Percentiles rank a stretch among this genome's conserved stretches.
phyloP scores from a whole-genome alignment of 805 yeast species.

The Kazachstania taianensis region DNA sequence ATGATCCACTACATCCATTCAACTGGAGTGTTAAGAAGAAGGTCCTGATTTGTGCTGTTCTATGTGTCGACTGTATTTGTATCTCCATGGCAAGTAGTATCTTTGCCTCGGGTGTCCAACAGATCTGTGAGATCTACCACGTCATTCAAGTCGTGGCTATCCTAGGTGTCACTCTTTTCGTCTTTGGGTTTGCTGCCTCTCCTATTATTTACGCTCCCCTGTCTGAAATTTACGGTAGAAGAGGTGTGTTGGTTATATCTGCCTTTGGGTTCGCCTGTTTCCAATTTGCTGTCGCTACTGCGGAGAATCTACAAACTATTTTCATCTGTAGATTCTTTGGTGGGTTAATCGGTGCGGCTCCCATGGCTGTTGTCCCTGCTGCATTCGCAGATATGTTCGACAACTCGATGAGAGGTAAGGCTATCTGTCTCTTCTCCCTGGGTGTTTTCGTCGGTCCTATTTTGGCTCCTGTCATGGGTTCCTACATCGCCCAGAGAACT shows the following conservation, averaged over 20 bases:
- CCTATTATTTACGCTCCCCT: slow-evolving; percentile 87
- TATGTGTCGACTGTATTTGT: slow-evolving; percentile 35
- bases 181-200: slow-evolving; percentile 89
- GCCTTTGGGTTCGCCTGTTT: slow-evolving; percentile 48
- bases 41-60: slow-evolving; percentile 30
- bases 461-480: slow-evolving; percentile 69
- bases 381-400: slow-evolving; percentile 74
- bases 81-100: slow-evolving; percentile 58
- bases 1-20: slow-evolving; percentile 47
- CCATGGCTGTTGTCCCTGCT: slow-evolving; percentile 80
- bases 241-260: slow-evolving; percentile 47
- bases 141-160: slow-evolving; percentile 63
- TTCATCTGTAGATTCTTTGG: slow-evolving; percentile 70
- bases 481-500: slow-evolving; percentile 33
- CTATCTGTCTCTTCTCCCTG: slow-evolving; percentile 60
- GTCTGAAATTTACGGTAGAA: slow-evolving; percentile 71
- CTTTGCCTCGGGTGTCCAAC: slow-evolving; percentile 52
- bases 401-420: slow-evolving; percentile 59
- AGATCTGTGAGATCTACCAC: slow-evolving; percentile 40
- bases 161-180: slow-evolving; percentile 69
- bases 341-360: slow-evolving; percentile 77
- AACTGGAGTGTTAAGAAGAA: slow-evolving; percentile 43
- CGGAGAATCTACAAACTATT: slow-evolving; percentile 67
- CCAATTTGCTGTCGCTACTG: slow-evolving; percentile 67
- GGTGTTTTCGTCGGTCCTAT: slow-evolving; percentile 74